Evolutionary conservation across 768 basidiomycete species (phyloP).

Genomic region (Clitopilus passeckerianus): DNA sequence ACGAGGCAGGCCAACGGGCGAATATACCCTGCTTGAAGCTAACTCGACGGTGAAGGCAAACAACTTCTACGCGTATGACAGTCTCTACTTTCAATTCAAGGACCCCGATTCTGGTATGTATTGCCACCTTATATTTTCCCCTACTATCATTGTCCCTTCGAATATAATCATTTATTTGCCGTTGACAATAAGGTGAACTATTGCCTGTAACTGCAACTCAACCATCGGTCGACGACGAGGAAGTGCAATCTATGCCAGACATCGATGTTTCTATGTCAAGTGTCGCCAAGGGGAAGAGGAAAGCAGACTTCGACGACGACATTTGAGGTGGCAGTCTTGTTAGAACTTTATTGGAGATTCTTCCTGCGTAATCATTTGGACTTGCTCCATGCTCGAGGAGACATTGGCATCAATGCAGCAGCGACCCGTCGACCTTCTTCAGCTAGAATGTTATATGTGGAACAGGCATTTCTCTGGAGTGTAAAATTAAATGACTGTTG

Average conservation of each 20-base stretch:
- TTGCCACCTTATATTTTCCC: conserved; percentile 1
- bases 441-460: conserved; percentile 89
- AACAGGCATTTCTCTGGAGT: conserved; percentile 83
- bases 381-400: conserved; percentile 49
- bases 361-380: not conserved
- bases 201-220: conserved; percentile 55
- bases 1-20: conserved; percentile 42
- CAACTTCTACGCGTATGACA: conserved; percentile 60
- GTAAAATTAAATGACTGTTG: not conserved
- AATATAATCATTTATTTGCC: conserved; percentile 13
- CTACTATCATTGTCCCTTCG: conserved; percentile 7
- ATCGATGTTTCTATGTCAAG: conserved; percentile 18
- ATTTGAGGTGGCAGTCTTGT: not conserved
- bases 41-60: conserved; percentile 40
- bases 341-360: conserved; percentile 5
- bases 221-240: conserved; percentile 58
- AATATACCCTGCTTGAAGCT: conserved; percentile 50
- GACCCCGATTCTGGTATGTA: conserved; percentile 54
- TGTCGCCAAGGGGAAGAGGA: conserved; percentile 60
- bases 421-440: conserved; percentile 94
- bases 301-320: conserved; percentile 32
- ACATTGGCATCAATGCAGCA: conserved; percentile 78
- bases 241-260: conserved; percentile 33
- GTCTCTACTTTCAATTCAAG: conserved; percentile 62
- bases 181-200: conserved; percentile 43